Conservation (phyloP, 2,329 filamentous ascomycete species). For the Claviceps digitariae region DNA sequence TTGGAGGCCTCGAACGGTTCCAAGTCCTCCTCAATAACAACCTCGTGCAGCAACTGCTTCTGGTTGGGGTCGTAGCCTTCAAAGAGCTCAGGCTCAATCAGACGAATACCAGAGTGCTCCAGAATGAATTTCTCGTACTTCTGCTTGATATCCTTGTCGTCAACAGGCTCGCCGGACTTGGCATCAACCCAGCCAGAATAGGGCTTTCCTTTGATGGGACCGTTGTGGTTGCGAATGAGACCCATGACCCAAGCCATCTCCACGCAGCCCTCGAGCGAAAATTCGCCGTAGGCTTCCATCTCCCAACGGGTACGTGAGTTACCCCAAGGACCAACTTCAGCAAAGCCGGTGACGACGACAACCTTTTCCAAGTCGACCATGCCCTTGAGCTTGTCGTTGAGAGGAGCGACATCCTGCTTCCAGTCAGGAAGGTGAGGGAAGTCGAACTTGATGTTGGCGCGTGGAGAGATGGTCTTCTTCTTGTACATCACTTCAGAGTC, state of each 20-base stretch:
- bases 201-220: conserved; percentile 84
- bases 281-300: conserved; percentile 95
- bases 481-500: conserved; percentile 86
- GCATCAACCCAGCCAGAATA: conserved; percentile 95
- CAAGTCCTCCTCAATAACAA: conserved; percentile 92
- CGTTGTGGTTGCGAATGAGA: conserved; percentile 97
- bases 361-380: conserved; percentile 99
- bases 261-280: conserved; percentile 93
- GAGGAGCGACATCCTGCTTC: conserved; percentile 78
- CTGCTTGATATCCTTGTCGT: conserved; percentile 93
- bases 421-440: conserved; percentile 87
- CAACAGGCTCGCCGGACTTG: conserved; percentile 88
- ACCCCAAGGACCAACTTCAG: conserved; percentile 94
- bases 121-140: conserved; percentile 97
- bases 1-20: conserved; percentile 96
- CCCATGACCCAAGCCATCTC: conserved; percentile 99
- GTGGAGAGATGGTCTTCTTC: conserved; percentile 83
- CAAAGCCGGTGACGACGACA: conserved; percentile 91
- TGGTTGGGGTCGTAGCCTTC: conserved; percentile 94
- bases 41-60: conserved; percentile 96
- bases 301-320: conserved; percentile 98
- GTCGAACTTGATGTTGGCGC: conserved; percentile 95
- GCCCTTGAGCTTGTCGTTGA: conserved; percentile 79
- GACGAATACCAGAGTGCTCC: conserved; percentile 90
- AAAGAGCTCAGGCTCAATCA: conserved; percentile 96